phyloP scores from a whole-genome alignment of 192 early-diverging fungal genomes.

The Spizellomyces sp. region DNA sequence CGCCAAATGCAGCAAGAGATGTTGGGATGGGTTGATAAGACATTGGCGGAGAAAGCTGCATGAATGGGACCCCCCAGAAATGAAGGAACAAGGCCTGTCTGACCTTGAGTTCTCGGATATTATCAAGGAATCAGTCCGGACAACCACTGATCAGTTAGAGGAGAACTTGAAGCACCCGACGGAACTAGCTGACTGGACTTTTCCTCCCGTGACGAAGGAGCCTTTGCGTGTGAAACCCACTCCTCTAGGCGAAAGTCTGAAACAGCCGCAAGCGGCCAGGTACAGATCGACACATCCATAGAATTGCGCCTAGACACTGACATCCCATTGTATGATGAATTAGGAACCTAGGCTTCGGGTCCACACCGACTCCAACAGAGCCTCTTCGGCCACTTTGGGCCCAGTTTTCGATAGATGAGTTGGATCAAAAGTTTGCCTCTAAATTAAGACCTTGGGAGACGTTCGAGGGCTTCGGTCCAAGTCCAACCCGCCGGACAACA shows the following conservation, averaged over 20 bases:
- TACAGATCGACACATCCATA: too few relatives aligned
- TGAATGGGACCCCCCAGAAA: slow-evolving; percentile 46
- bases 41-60: slow-evolving; percentile 53
- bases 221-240: background rate
- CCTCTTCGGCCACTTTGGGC: background rate
- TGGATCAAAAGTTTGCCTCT: slow-evolving; percentile 23
- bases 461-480: slow-evolving; percentile 27
- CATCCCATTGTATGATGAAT: too few relatives aligned
- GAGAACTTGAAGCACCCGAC: too few relatives aligned
- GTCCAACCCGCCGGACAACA: slow-evolving; percentile 5
- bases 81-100: background rate
- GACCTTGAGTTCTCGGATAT: slow-evolving; percentile 3
- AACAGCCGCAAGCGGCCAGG: too few relatives aligned
- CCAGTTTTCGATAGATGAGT: slow-evolving; percentile 8
- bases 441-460: slow-evolving; percentile 18
- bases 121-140: background rate
- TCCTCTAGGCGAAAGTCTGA: background rate
- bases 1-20: slow-evolving; percentile 49
- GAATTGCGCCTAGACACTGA: too few relatives aligned
- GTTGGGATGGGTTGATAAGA: slow-evolving; percentile 56
- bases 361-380: background rate
- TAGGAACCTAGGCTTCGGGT: background rate
- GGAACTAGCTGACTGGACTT: background rate
- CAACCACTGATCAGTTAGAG: too few relatives aligned
- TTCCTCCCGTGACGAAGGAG: background rate